Evolutionary conservation across 2,329 filamentous ascomycete species (phyloP), one percentile per base, ranked within the genome.

Genomic region (Talaromyces funiculosus): DNA sequence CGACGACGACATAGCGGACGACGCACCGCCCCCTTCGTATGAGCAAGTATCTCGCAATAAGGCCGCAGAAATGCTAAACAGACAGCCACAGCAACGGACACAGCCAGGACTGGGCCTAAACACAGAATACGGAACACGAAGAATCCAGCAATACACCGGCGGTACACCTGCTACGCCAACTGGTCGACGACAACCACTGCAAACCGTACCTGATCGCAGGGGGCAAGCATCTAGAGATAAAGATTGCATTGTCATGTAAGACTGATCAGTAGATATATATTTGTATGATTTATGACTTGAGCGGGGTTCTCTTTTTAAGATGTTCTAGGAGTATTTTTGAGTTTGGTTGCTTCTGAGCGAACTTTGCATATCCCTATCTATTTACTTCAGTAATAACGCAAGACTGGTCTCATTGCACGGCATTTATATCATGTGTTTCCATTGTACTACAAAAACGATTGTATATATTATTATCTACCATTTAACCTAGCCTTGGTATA

Each of bases 1-100:
- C 53, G 66, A 75, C 37, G 74, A 67, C 60, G 77, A 73, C 53
- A 18, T 59, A 33, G 57, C 57, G 4, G 76, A 66, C 56, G 80
- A 85, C 29, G 81, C 78, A 0, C 84, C 85, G 1, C 86, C 85
- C 1, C 86, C 86, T 4, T 81, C 82, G 0, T 89, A 89, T 67
- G 86, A 89, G 69, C 84, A 88, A 70, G 84, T 84, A 18, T 80
- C 84, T 0, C 80, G 75, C 14, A 78, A 80, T 45, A 78, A 80
- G n/a, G 79, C 79, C 2, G 87, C 86, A 64, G 73, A 80, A 29
- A 31, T 43, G 42, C 35, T 35, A 5, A 51, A 29, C 24, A 33
- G 57, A 26, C 57, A 60, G 40, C 56, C 18, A 8, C 42, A 26
- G 18, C 53, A n/a, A 14, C 59, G 47, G 22, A 3, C 31, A 12